A percentile compares a stretch with the other conserved stretches of the same genome.
These are phyloP conservation scores for Hygrophorus russula DNA, from an alignment of 768 basidiomycete genomes.

Conservation along the genomic window DNA sequence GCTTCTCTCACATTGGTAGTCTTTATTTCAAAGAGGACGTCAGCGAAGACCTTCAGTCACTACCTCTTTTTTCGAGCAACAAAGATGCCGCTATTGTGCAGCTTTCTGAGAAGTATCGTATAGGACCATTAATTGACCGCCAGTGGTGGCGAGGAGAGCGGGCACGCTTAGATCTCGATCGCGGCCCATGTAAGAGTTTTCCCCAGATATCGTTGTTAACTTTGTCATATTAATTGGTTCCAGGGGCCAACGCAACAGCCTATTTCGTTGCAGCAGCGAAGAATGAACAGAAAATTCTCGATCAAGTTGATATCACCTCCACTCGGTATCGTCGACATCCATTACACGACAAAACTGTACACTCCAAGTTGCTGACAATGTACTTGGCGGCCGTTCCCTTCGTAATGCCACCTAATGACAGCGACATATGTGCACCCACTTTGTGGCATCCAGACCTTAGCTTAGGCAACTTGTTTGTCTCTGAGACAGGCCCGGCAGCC, in stretches of 20 bases:
- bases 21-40: conserved; percentile 13
- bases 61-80: conserved; percentile 24
- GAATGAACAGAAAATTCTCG: too few species aligned
- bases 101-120: conserved; percentile 12
- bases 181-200: conserved; percentile 26
- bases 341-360: too few species aligned
- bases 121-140: conserved; percentile 18
- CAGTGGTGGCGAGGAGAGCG: conserved; percentile 20
- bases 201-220: too few species aligned
- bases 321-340: too few species aligned
- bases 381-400: too few species aligned
- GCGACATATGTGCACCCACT: too few species aligned
- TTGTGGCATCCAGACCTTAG: conserved; percentile 21
- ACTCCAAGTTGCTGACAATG: too few species aligned
- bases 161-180: conserved; percentile 13
- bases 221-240: conserved; percentile 7
- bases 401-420: too few species aligned
- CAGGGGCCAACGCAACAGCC: conserved; percentile 12
- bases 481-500: conserved; percentile 12
- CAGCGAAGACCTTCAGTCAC: conserved; percentile 14
- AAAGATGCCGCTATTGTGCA: too few species aligned
- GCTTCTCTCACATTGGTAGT: conserved; percentile 12
- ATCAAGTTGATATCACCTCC: too few species aligned
- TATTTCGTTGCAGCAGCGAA: too few species aligned
- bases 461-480: conserved; percentile 15